Base-by-base conservation (phyloP, 2,329 filamentous ascomycete genomes). In the Xenoacremonium recifei region DNA sequence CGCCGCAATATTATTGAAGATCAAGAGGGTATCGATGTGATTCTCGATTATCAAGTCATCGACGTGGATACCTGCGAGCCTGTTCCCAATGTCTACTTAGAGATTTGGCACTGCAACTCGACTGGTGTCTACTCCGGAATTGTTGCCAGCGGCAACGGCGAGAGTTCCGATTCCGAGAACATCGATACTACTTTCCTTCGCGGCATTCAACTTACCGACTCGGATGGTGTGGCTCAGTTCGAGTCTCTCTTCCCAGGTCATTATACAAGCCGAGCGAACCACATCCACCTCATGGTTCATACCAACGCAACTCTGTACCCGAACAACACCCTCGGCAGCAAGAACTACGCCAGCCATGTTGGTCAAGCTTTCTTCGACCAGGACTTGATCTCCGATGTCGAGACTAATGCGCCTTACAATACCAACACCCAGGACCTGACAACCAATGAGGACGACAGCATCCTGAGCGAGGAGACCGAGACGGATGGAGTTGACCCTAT, bases 311-410 rank as follows among this genome's bases (percentile, higher is more conserved):
- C 61, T 7, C 44, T 60, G 4, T 49, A 59, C 13, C 35, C 51
- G 21, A 68, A 69, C 50, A 47, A 58, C 23, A 68, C 66, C 1
- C 58, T 69, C 4, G 58, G 59, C 16, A 59, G 56, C 21, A 56
- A 63, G 0, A 60, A 59, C 32, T 63, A 63, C 23, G 71, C 78
- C 39, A 74, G 77, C 7, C 79, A 85, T 60, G 72, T 84, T 21
- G 80, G 81, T n/a, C 80, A 85, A 60, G 62, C 81, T 40, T 85
- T 81, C 66, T 79, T 82, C 56, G 78, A 83, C 60, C 75, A 83
- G 54, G 68, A 70, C 40, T 71, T 85, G 23, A 72, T 80, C 45
- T 47, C 61, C 4, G 56, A 66, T 17, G 77, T 83, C 35, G 76
- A 81, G 44, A 55, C 61, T 15, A 63, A 65, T 1, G 54, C 61